These are phyloP conservation scores for Phytophthora hybrid DNA, from an alignment of 352 stramenopile genomes.

Conservation along the genomic window DNA sequence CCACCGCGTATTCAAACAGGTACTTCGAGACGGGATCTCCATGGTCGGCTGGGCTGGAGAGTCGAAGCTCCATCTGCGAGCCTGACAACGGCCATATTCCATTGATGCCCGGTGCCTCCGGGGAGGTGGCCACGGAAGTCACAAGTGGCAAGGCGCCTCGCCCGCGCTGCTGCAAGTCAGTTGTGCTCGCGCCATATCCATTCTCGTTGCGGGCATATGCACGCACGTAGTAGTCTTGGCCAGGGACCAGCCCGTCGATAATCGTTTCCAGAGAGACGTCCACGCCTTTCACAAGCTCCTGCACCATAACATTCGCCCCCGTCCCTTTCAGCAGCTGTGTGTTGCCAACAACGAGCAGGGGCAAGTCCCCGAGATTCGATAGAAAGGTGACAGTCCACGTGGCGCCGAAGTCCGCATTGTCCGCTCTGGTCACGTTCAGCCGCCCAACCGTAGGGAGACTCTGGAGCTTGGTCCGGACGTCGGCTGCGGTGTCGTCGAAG, in stretches of 20 bases:
- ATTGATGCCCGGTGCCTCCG: slow-evolving; percentile 49
- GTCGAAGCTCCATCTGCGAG: slow-evolving; percentile 56
- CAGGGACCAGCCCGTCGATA: slow-evolving; percentile 53
- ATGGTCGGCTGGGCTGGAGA: slow-evolving; percentile 37
- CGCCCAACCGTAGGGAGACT: slow-evolving; percentile 67
- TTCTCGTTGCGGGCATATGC: slow-evolving; percentile 75
- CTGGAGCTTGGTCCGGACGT: slow-evolving; percentile 83
- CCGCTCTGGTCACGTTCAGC: slow-evolving; percentile 62
- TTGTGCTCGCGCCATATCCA: slow-evolving; percentile 68
- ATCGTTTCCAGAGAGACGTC: slow-evolving; percentile 71
- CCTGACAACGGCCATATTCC: slow-evolving; percentile 62
- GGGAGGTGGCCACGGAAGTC: slow-evolving; percentile 44
- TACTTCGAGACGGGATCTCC: slow-evolving; percentile 59
- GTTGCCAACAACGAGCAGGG: slow-evolving; percentile 53
- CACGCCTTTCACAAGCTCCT: slow-evolving; percentile 70
- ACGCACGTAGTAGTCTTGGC: slow-evolving; percentile 67
- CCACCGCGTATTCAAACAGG: slow-evolving; percentile 65
- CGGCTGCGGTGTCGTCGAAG: slow-evolving; percentile 70
- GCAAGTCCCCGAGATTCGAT: slow-evolving; percentile 73
- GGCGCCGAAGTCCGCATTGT: slow-evolving; percentile 55
- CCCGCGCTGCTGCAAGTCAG: slow-evolving; percentile 64
- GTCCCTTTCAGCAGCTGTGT: slow-evolving; percentile 53
- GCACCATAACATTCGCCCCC: slow-evolving; percentile 44
- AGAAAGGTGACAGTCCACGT: slow-evolving; percentile 80
- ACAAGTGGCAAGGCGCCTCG: slow-evolving; percentile 63